phyloP scores from a whole-genome alignment of 805 yeast genomes.

The Kregervanrija pseudodelftensis region DNA sequence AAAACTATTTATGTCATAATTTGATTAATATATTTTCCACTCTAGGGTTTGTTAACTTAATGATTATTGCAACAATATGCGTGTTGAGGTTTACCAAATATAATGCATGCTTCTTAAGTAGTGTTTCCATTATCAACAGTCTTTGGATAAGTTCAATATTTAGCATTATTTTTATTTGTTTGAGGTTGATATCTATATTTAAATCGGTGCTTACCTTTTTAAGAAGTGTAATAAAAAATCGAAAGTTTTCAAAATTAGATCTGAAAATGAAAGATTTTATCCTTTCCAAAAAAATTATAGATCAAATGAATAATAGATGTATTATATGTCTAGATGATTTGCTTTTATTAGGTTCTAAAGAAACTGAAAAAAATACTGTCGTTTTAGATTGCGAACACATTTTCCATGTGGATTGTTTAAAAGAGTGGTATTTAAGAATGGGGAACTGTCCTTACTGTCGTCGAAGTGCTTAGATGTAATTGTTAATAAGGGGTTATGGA shows the following conservation, averaged over 20 bases:
- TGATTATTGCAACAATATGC: neutral
- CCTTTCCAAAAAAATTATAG: neutral
- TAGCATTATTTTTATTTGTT: slow-evolving; percentile 9
- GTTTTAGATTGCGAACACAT: slow-evolving; percentile 13
- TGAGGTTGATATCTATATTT: slow-evolving; percentile 11
- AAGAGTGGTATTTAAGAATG: slow-evolving; percentile 12
- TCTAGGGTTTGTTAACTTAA: slow-evolving; percentile 1
- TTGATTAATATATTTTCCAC: neutral
- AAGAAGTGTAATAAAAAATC: slow-evolving; percentile 10
- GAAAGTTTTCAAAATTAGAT: slow-evolving; percentile 12
- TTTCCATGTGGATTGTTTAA: slow-evolving; percentile 15
- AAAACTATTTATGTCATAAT: slow-evolving; percentile 8
- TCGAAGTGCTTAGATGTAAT: neutral
- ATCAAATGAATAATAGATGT: slow-evolving; percentile 11
- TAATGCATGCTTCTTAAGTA: neutral
- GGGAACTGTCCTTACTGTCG: slow-evolving; percentile 16
- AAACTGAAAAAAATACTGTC: neutral
- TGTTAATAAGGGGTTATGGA: too few species aligned
- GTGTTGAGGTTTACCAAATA: slow-evolving; percentile 1
- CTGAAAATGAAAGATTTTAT: neutral
- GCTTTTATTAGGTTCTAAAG: neutral
- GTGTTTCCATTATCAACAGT: slow-evolving; percentile 3
- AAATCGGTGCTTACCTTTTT: slow-evolving; percentile 10
- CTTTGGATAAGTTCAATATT: slow-evolving; percentile 11
- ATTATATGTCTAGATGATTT: slow-evolving; percentile 14